These are phyloP conservation scores for Xylariaceae sp. DNA, from an alignment of 2,329 filamentous ascomycete species.

Conservation along the genomic window DNA sequence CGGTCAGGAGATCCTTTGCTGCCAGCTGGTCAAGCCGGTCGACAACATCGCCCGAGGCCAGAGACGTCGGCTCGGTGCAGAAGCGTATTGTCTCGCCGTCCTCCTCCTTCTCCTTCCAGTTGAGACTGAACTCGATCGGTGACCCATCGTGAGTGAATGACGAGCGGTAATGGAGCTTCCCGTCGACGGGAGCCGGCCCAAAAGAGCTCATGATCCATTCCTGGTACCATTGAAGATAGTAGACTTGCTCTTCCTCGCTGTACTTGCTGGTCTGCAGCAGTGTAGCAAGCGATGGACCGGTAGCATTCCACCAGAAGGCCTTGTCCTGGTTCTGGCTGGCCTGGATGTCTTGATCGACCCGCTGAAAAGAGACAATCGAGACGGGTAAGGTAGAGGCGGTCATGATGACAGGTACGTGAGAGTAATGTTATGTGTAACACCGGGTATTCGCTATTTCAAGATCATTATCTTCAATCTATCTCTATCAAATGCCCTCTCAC, in stretches of 20 bases:
- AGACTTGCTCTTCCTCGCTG: neutral
- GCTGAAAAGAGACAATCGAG: no score
- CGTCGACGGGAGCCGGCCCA: conserved; percentile 5
- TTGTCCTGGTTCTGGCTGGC: no score
- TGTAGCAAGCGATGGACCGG: neutral
- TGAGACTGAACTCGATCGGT: conserved; percentile 15
- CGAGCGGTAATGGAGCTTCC: neutral
- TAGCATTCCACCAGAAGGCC: conserved; percentile 14
- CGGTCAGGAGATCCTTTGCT: neutral
- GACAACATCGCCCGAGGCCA: neutral
- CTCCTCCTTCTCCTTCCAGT: conserved; percentile 23
- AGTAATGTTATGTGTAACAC: no score
- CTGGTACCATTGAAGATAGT: conserved; percentile 20
- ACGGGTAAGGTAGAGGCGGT: no score
- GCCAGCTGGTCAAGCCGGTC: conserved; percentile 13
- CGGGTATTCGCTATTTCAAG: no score
- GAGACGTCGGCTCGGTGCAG: conserved; percentile 5
- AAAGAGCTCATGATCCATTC: neutral
- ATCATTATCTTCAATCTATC: no score
- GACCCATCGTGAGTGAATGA: conserved; percentile 9
- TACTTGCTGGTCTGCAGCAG: conserved; percentile 8
- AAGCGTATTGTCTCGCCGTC: conserved; percentile 14
- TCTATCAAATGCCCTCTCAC: no score
- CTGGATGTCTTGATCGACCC: no score
- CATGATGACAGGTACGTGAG: no score